Base-by-base conservation (phyloP, 495 filamentous ascomycete species). In the Penicillium arizonense region DNA sequence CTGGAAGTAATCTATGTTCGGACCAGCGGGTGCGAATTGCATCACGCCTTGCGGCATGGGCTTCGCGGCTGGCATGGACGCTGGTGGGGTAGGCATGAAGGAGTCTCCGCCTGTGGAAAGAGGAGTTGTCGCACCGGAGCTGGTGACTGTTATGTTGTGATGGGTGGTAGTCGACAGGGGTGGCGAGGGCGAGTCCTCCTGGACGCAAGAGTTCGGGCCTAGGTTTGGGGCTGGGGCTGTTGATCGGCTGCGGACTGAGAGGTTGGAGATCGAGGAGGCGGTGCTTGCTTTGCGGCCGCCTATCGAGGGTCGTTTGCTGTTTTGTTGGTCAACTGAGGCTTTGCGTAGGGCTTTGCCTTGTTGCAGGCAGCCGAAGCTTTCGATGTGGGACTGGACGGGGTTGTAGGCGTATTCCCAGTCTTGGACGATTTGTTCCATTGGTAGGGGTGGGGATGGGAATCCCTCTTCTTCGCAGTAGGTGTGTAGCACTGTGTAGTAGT, bases 401-500 rank as follows among this genome's bases (percentile, higher is more conserved):
- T 79, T 75, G 65, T 87, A 89, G 50, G 77, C 78, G 7, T 65
- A 69, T 37, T 88, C 80, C 88, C 88, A 97, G 39, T 78, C 73
- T 2, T 82, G 67, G 42, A 95, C 74, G 0, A 96, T 81, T 32
- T 87, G 81, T 18, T 85, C 82, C 76, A 89, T 86, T 2, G 86
- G 68, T 0, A 88, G 87, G 0, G 90, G 81, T 12, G 89, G 87
- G 8, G 85, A 87, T 2, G 86, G 85, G 61, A 93, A 89, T 9
- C 80, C 74, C 50, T 84, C 74, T 21, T 87, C 81, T 47, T 86
- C 74, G 55, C 88, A 90, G 68, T 88, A 97, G 52, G 83, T 83
- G 63, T 91, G 85, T 3, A 96, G 73, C 0, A 84, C 76, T 10
- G 92, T 96, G 71, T 97, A 97, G 57, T 89, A 87, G 49, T 94